Evolutionary conservation across 768 basidiomycete species (phyloP).

Genomic region (Albatrellus ellisii): DNA sequence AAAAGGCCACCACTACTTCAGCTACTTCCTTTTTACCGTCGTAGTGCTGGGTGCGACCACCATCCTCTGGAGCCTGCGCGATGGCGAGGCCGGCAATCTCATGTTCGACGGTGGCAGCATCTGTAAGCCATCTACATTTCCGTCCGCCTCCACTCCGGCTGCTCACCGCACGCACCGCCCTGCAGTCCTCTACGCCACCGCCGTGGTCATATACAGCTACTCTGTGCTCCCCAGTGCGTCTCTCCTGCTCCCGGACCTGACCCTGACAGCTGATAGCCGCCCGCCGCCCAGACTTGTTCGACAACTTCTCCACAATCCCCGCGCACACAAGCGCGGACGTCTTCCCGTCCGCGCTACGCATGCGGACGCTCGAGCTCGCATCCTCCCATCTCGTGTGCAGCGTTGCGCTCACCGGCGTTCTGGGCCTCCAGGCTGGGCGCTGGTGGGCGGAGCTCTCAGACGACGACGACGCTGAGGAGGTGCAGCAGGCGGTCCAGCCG

Average conservation of each 20-base stretch:
- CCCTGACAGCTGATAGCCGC: slow-evolving; percentile 5
- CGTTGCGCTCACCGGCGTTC: slow-evolving; percentile 78
- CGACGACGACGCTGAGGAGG: slow-evolving; percentile 33
- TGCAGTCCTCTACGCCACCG: slow-evolving; percentile 63
- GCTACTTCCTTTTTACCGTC: slow-evolving; percentile 44
- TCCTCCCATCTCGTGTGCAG: slow-evolving; percentile 78
- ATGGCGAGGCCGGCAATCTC: slow-evolving; percentile 68
- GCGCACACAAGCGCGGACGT: slow-evolving; percentile 31
- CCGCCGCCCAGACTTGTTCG: slow-evolving; percentile 33
- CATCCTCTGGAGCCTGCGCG: slow-evolving; percentile 66
- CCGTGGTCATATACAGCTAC: slow-evolving; percentile 59
- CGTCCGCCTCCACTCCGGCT: neutral
- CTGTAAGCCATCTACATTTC: slow-evolving; percentile 53
- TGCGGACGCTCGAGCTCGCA: slow-evolving; percentile 63
- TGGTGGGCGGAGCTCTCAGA: slow-evolving; percentile 78
- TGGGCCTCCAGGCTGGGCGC: slow-evolving; percentile 71
- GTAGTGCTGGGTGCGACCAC: slow-evolving; percentile 48
- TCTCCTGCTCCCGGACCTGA: neutral
- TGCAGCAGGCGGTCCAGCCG: neutral
- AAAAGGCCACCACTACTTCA: slow-evolving; percentile 41
- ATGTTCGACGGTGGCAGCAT: slow-evolving; percentile 91
- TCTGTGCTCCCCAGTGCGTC: slow-evolving; percentile 71
- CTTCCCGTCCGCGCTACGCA: slow-evolving; percentile 50
- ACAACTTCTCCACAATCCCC: slow-evolving; percentile 31
- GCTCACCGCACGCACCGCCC: neutral